phyloP scores from a whole-genome alignment of 164 flowering plant genomes.

The Houttuynia cordata region DNA sequence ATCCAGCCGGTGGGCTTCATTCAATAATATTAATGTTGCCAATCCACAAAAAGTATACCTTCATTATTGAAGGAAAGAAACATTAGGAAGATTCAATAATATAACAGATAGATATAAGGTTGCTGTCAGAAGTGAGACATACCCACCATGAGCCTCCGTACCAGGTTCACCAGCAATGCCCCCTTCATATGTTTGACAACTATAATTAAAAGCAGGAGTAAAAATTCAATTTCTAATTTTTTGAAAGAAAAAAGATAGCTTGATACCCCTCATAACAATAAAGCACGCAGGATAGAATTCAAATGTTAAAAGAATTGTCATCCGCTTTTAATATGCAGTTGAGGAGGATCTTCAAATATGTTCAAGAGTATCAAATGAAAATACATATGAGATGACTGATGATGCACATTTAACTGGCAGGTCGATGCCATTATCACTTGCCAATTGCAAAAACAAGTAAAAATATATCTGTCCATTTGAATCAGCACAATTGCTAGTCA shows the following conservation, averaged over 20 bases:
- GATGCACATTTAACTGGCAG: too few species aligned
- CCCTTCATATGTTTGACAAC: constrained; percentile 99
- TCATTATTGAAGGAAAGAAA: neutral
- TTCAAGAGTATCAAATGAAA: too few species aligned
- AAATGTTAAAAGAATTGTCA: neutral
- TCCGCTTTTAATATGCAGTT: too few species aligned
- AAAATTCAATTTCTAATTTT: neutral
- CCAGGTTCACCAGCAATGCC: constrained; percentile 96
- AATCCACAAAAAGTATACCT: constrained; percentile 96
- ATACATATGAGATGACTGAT: too few species aligned
- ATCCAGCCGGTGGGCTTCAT: constrained; percentile 73
- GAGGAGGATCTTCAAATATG: too few species aligned
- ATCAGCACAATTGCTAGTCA: too few species aligned
- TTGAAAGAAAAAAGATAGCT: neutral
- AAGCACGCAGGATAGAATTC: too few species aligned
- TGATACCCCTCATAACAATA: too few species aligned
- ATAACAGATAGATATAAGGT: neutral
- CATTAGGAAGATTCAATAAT: neutral
- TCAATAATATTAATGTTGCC: constrained; percentile 76
- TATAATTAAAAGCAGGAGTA: constrained; percentile 12
- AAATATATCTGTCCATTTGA: too few species aligned
- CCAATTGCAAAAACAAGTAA: too few species aligned
- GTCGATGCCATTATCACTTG: too few species aligned
- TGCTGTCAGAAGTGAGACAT: constrained; percentile 21
- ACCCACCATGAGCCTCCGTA: constrained; percentile 99